A percentile compares a stretch with the other conserved stretches of the same genome.
Evolutionary conservation across 73 alveolate species (phyloP).

Genomic region (Paramecium primaurelia): DNA sequence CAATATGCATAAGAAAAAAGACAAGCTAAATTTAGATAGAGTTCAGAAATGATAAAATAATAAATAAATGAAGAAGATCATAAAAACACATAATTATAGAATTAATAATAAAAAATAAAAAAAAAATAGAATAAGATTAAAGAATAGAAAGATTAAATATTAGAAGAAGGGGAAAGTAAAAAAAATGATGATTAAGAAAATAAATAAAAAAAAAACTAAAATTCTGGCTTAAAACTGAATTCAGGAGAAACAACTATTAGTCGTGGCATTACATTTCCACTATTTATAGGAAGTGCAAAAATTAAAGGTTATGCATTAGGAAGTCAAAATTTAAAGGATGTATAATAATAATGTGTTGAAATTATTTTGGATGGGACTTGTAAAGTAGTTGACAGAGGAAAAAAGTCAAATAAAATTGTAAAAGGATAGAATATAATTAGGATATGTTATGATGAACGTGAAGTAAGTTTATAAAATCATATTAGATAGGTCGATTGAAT

Average conservation of each 20-base stretch:
- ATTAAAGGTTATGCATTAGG: neutral
- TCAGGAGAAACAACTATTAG: neutral
- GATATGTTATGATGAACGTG: neutral
- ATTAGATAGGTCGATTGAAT: conserved; percentile 13
- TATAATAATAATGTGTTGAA: neutral
- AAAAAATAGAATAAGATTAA: neutral
- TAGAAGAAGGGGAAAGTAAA: neutral
- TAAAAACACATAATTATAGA: neutral
- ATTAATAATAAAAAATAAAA: neutral
- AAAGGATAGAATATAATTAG: neutral
- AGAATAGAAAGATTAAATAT: neutral
- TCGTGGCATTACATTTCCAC: neutral
- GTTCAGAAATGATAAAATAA: neutral
- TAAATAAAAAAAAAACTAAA: neutral
- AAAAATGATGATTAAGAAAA: neutral
- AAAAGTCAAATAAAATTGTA: neutral
- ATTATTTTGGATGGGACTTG: neutral
- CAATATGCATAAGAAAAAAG: neutral
- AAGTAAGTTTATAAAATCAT: neutral
- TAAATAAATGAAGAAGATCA: neutral
- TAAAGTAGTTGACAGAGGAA: neutral
- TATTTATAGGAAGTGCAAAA: neutral
- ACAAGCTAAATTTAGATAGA: neutral
- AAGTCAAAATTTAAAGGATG: neutral
- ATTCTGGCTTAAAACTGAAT: neutral